A percentile compares a stretch with the other conserved stretches of the same genome.
phyloP scores from a whole-genome alignment of 371 early-diverging fungal species.

The Mucor racemosus region DNA sequence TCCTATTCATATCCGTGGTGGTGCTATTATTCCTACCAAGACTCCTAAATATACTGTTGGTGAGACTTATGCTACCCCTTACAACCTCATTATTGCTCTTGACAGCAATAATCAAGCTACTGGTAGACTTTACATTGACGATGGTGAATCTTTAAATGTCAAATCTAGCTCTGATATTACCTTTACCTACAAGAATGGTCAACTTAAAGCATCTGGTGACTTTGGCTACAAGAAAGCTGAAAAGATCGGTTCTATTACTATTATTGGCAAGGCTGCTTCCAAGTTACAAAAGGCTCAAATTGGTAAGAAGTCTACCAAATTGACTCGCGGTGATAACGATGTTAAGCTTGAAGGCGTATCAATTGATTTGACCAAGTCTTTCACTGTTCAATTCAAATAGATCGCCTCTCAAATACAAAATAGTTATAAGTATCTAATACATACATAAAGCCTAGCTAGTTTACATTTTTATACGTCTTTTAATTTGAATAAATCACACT shows the following conservation, averaged over 20 bases:
- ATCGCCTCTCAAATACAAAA: background rate
- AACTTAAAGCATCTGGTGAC: slow-evolving; percentile 32
- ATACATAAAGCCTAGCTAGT: too few relatives aligned
- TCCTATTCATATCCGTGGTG: slow-evolving; percentile 56
- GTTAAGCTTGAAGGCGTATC: background rate
- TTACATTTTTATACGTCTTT: too few relatives aligned
- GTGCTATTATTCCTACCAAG: slow-evolving; percentile 55
- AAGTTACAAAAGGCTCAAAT: slow-evolving; percentile 11
- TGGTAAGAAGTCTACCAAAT: slow-evolving; percentile 13
- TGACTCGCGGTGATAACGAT: slow-evolving; percentile 11
- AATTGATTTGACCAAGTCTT: slow-evolving; percentile 17
- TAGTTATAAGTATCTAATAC: too few relatives aligned
- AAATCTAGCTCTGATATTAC: slow-evolving; percentile 31
- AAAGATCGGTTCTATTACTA: slow-evolving; percentile 25
- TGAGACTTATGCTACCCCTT: slow-evolving; percentile 47
- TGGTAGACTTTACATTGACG: slow-evolving; percentile 63
- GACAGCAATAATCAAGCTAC: slow-evolving; percentile 42
- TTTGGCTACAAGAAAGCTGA: slow-evolving; percentile 38
- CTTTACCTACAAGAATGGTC: slow-evolving; percentile 31
- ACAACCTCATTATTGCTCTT: slow-evolving; percentile 57
- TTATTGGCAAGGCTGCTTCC: slow-evolving; percentile 19
- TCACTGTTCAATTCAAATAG: slow-evolving; percentile 22
- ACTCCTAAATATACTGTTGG: slow-evolving; percentile 50
- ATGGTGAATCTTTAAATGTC: slow-evolving; percentile 55
- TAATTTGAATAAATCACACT: too few relatives aligned